These are phyloP conservation scores for Amanita phalloides DNA, from an alignment of 768 basidiomycete species.

Conservation along the genomic window DNA sequence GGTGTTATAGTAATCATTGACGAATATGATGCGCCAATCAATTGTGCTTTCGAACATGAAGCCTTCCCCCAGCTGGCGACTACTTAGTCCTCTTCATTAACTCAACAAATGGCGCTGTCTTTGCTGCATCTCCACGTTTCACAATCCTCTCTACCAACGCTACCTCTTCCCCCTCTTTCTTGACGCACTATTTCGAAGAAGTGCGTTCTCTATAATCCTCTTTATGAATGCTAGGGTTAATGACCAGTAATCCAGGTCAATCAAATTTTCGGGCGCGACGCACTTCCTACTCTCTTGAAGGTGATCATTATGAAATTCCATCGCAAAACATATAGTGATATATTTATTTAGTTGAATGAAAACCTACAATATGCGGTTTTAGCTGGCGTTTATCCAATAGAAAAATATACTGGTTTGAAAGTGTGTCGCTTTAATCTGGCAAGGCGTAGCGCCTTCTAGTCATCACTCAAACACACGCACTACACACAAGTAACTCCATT, in stretches of 20 bases:
- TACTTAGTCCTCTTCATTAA: constrained; percentile 73
- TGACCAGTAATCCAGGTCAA: constrained; percentile 9
- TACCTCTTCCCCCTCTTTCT: constrained; percentile 14
- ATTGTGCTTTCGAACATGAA: constrained; percentile 8
- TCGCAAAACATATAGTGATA: too few species aligned
- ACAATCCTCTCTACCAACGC: constrained; percentile 35
- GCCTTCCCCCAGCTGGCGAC: constrained; percentile 62
- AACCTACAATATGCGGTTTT: constrained; percentile 7
- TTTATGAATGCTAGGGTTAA: constrained; percentile 6
- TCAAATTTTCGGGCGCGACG: constrained; percentile 9
- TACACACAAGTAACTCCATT: constrained; percentile 7
- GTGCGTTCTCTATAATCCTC: constrained; percentile 7
- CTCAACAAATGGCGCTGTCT: constrained; percentile 53
- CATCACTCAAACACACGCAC: constrained; percentile 8
- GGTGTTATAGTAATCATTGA: constrained; percentile 9
- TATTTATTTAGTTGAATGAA: constrained; percentile 7
- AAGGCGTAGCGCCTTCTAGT: constrained; percentile 6
- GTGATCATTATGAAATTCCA: constrained; percentile 7
- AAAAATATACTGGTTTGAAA: constrained; percentile 8
- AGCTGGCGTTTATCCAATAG: constrained; percentile 8
- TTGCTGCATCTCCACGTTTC: constrained; percentile 54
- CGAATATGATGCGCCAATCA: not conserved
- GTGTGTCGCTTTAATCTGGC: constrained; percentile 9
- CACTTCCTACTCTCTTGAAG: constrained; percentile 10
- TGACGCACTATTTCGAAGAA: constrained; percentile 11